phyloP scores from a whole-genome alignment of 2,329 filamentous ascomycete species.

The Arachnopeziza araneosa region DNA sequence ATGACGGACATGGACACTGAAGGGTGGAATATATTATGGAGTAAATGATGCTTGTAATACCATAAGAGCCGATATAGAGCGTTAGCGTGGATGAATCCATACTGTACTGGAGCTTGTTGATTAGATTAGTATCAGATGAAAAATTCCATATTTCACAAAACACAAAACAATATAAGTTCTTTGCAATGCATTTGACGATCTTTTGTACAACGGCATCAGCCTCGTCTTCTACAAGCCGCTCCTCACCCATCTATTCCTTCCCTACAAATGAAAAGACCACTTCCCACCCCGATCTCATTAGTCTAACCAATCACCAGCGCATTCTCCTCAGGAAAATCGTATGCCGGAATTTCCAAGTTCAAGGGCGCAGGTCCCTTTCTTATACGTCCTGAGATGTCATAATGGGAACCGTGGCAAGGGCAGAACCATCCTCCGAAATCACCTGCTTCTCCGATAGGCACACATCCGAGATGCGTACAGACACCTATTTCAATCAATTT shows the following conservation, averaged over 20 bases:
- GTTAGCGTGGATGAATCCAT: not conserved
- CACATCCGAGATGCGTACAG: conserved; percentile 98
- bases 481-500: conserved; percentile 56
- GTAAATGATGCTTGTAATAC: conserved; percentile 12
- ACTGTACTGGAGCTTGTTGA: not conserved
- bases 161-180: not conserved
- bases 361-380: conserved; percentile 95
- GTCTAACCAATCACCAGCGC: conserved; percentile 86
- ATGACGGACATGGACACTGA: conserved; percentile 84
- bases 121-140: not conserved
- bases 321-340: conserved; percentile 88
- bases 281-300: conserved; percentile 5
- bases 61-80: conserved; percentile 6
- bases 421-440: conserved; percentile 99
- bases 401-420: conserved; percentile 99
- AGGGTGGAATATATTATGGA: conserved; percentile 12
- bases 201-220: conserved; percentile 33
- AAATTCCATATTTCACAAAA: not conserved
- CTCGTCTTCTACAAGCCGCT: conserved; percentile 32
- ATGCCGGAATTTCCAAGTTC: conserved; percentile 90
- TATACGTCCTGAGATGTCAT: conserved; percentile 98
- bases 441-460: conserved; percentile 96
- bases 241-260: conserved; percentile 30
- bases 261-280: conserved; percentile 32
- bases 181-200: conserved; percentile 17